Evolutionary conservation across 1,284 basidiomycete species (phyloP), one percentile per base, ranked within the genome.

Genomic region (Cryptococcus floricola): DNA sequence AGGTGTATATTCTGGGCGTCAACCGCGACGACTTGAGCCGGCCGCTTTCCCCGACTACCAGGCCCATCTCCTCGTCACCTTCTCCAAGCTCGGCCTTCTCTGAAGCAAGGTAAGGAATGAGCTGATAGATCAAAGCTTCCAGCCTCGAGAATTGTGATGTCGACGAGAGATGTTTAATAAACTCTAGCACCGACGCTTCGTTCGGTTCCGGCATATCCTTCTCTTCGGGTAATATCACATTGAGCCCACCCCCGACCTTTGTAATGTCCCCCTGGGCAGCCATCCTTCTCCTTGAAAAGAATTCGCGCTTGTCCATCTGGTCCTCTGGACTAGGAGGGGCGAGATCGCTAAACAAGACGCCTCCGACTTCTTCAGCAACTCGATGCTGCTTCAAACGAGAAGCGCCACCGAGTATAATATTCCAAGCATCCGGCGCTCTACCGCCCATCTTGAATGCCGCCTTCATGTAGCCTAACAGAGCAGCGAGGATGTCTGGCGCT

Each of bases 401-500:
- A 9, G 60, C 54, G 9, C 58, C 59, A 5, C 53, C 41, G 10
- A 64, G 51, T 1, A 65, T 10, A 3, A 52, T 53, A 44, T 68
- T 71, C 47, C 62, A 62, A 8, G 59, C 50, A 25, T 25, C 31
- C 2, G 66, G 58, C 25, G 44, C 52, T n/a, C 41, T 39, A 25
- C 50, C 52, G 16, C 57, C 61, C 47, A 56, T 50, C 6, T 59
- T 58, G 53, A 68, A 68, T 4, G 61, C 57, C 5, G 48, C 28
- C 39, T 62, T 62, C 59, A 73, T 68, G 54, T 77, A 73, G 18
- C 51, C 25, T 23, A 74, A 28, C 18, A 78, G 53, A 4, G 57
- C 55, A 4, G 39, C 42, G 18, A 76, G 47, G 4, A 68, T 28
- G 0, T 48, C 53, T 1, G 72, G 67, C 50, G 58, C 51, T 25